phyloP scores from a whole-genome alignment of 176 grass and related monocot species.

The Cenchrus fungigraminus region DNA sequence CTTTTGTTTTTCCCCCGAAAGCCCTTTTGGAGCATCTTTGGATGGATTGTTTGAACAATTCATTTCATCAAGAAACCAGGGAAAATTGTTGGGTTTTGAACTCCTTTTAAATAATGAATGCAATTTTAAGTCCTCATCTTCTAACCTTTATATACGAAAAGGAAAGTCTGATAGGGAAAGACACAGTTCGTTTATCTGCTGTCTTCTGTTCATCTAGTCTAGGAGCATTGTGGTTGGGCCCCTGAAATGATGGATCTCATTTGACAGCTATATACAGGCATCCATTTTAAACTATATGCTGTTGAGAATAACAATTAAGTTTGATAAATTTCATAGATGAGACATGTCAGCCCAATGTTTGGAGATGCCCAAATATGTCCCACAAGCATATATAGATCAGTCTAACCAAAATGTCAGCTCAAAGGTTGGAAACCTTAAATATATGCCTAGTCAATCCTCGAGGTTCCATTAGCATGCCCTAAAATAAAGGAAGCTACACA shows the following conservation, averaged over 20 bases:
- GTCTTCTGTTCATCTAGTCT: background rate
- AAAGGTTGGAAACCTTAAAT: background rate
- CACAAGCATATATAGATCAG: background rate
- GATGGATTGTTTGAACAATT: background rate
- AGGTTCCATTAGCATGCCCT: too few species aligned
- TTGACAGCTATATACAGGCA: background rate
- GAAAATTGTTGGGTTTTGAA: background rate
- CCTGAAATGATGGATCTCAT: background rate
- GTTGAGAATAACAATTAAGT: background rate
- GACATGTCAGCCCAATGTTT: conserved; percentile 17
- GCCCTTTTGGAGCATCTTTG: background rate
- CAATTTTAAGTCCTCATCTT: background rate
- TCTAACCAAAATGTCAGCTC: too few species aligned
- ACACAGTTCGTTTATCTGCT: background rate
- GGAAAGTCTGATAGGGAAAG: background rate
- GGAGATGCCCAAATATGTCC: background rate
- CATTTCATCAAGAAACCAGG: background rate
- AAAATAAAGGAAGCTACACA: background rate
- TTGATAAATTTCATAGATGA: background rate
- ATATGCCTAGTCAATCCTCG: background rate
- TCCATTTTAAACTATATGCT: background rate
- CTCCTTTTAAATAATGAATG: background rate
- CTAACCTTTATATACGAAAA: background rate
- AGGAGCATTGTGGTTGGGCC: background rate
- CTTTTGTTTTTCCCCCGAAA: too few species aligned